Evolutionary conservation across 768 basidiomycete species (phyloP), one percentile per base, ranked within the genome.

Genomic region (Tremella fuciformis): DNA sequence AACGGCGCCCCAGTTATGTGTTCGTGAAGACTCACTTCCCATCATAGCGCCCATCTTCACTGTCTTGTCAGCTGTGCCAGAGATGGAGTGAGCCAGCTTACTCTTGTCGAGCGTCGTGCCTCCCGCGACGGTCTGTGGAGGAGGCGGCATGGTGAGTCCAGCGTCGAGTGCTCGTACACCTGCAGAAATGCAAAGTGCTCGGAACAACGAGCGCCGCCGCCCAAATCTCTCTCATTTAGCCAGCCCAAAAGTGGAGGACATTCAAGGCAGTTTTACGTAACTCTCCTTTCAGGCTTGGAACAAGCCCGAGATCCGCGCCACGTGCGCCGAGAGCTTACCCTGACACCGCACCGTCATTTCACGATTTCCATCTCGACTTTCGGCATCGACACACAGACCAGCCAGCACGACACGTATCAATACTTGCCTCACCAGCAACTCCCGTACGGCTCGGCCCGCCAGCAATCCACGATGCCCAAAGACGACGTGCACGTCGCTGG

Each of bases 31-130:
- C 74, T 70, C 48, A 74, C 74, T 69, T 25, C 75, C 75, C 75
- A 74, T 76, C 22, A 76, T 53, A 21, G 73, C 75, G 18, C 75
- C 75, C 75, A 76, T 76, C 64, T 74, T 76, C 67, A 76, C 74
- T 76, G 49, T 46, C 1, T 11, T 8, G 42, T 57, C 53, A 59
- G 62, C 47, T 59, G 7, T 3, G 29, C 11, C 22, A 26, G 16
- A 29, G 3, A 55, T 8, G 51, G 8, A 8, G 18, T 3, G 21
- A 16, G 7, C 8, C 40, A 39, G 68, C 74, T 60, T 53, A 76
- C 74, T 73, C 67, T 76, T 76, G 39, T 76, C 70, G 40, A 71
- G 62, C 1, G 72, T 71, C 22, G 66, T 65, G 37, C 74, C 74
- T 40, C 72, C 74, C 18, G 63, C 66, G 22, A 62, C 63, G 1